Base-by-base conservation (phyloP, 2,329 filamentous ascomycete genomes). In the Colletotrichum sp. region DNA sequence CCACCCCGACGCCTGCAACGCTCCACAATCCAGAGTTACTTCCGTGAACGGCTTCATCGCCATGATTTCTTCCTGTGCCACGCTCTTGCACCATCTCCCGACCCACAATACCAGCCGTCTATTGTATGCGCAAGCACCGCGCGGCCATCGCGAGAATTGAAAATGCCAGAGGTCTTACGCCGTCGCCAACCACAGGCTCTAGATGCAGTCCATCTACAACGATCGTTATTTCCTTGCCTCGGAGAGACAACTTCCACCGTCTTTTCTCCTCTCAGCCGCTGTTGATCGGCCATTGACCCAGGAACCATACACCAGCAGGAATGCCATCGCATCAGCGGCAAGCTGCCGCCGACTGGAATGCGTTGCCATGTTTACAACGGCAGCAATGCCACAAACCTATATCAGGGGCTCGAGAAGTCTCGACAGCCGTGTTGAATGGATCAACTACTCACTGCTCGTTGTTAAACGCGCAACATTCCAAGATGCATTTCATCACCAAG, bases 401-500 rank as follows among this genome's bases (percentile, higher is more conserved):
- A 78, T 75, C 68, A 78, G 62, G 66, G 49, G 70, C 75, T 75
- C 75, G 71, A 75, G 57, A 71, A 69, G 75, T 75, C 73, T 76
- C 72, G 68, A 52, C 13, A 49, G 60, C 32, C 24, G n/a, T 36
- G 62, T 39, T 39, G 69, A 52, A 32, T 26, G 24, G 65, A n/a
- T 30, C 6, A 67, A 57, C 49, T 52, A 77, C 60, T 26, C 30
- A 30, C 21, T 74, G 26, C 62, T 71, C 52, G 71, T 32, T 34
- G 30, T 4, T 28, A 67, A 52, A 21, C 44, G 44, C 44, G n/a
- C 44, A 52, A 63, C 65, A 71, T 69, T 70, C 62, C 64, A 73
- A 72, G 3, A 78, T 78, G 77, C 72, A 71, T 65, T 63, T 77
- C 68, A 57, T 76, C 44, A 70, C 66, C 21, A 77, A 73, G n/a